Conservation (phyloP, 441 rosid species). For the Biscutella laevigata region DNA sequence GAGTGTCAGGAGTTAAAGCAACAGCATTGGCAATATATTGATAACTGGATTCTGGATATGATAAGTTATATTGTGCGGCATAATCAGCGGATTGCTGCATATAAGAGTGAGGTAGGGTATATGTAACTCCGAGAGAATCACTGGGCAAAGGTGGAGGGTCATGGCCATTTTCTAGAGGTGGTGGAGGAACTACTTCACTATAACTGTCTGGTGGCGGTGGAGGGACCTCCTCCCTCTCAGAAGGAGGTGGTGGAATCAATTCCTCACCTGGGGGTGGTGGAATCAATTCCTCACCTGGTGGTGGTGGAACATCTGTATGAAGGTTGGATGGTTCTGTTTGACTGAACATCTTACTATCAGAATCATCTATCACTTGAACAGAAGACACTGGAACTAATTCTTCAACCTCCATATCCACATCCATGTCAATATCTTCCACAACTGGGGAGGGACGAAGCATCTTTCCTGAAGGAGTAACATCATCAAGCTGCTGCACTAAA, state of each 20-base stretch:
- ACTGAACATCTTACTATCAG: constrained; percentile 21
- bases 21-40: constrained; percentile 46
- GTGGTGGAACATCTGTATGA: constrained; percentile 48
- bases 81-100: constrained; percentile 45
- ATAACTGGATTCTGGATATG: constrained; percentile 45
- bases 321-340: constrained; percentile 32
- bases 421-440: constrained; percentile 84
- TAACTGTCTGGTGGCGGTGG: constrained; percentile 80
- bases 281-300: too few relatives aligned
- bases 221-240: constrained; percentile 58
- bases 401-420: constrained; percentile 97
- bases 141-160: constrained; percentile 53
- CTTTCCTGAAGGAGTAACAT: constrained; percentile 25
- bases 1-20: constrained; percentile 31
- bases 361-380: constrained; percentile 17
- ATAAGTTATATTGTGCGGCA: constrained; percentile 44
- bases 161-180: constrained; percentile 53
- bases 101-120: constrained; percentile 37
- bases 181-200: constrained; percentile 61
- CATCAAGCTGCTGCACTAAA: constrained; percentile 28
- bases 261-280: constrained; percentile 74
- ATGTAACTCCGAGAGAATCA: constrained; percentile 53
- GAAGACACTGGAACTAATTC: constrained; percentile 33
- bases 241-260: constrained; percentile 87
- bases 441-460: constrained; percentile 22